These are phyloP conservation scores for Tetratostichococcus sp. DNA, from an alignment of 139 green algal genomes.

Conservation along the genomic window DNA sequence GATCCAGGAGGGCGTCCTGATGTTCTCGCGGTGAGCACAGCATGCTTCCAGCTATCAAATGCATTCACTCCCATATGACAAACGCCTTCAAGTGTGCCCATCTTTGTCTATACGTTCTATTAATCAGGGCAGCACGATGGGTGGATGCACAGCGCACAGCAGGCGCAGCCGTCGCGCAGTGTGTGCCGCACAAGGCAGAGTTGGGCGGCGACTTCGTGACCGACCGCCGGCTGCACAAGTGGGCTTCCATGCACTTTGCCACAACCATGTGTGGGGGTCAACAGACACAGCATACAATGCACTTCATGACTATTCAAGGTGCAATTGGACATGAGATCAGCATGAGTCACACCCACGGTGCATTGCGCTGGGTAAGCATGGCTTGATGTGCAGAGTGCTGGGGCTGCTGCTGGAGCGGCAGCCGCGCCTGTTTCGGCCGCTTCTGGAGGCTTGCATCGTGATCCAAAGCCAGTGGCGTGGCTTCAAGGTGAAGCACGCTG, in stretches of 20 bases:
- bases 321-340: no score
- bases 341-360: no score
- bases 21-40: no score
- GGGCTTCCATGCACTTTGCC: no score
- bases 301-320: no score
- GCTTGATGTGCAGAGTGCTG: conserved; percentile 7
- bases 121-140: background rate
- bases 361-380: no score
- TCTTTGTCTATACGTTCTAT: no score
- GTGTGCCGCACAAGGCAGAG: background rate
- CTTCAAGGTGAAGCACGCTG: conserved; percentile 4
- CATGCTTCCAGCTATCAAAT: no score
- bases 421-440: background rate
- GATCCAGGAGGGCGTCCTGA: background rate
- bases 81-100: no score
- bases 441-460: background rate
- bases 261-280: no score
- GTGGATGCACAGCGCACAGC: background rate
- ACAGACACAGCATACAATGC: no score
- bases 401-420: conserved; percentile 3
- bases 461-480: conserved; percentile 7
- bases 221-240: conserved; percentile 1
- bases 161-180: background rate
- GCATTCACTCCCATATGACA: no score
- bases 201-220: background rate